Base-by-base conservation (phyloP, 1,284 basidiomycete species). In the Ustilago xerochloae region DNA sequence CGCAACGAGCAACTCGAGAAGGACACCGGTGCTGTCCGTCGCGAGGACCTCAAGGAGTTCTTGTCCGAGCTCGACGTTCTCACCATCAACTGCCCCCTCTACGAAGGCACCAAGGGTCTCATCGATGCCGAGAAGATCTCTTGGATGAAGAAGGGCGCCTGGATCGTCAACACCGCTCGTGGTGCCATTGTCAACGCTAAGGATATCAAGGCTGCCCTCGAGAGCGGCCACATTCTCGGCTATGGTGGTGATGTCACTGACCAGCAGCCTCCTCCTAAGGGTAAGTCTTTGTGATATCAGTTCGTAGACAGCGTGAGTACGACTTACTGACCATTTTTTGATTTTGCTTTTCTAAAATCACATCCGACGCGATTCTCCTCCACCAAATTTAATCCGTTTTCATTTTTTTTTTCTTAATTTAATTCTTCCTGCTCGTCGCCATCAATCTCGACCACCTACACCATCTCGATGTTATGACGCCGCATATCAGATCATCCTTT, bases 91-190 rank as follows among this genome's bases (percentile, higher is more conserved):
- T 91, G 90, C 85, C 94, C 94, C 41, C 88, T 97, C 29, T 93
- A 96, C 87, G 93, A 94, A 84, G 90, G 90, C 39, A 96, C 94
- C 36, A 87, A 87, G 48, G 92, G 78, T 32, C 73, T 83, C 43
- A 81, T 83, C 66, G 92, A 94, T 87, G 88, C 89, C 43, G 92
- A 94, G 38, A 89, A 93, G 52, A 87, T 98, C 78, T 89, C 89
- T 82, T 91, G 92, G 87, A 92, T 97, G 89, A 97, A 97, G 89
- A 91, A 92, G 82, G 88, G 88, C 29, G 80, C 85, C n/a, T 94
- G 92, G 91, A 88, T 95, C 77, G 90, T 96, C 84, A 95, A 96
- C 89, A 95, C 93, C 30, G 94, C 94, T 43, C 92, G 93, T 79
- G 94, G 94, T 47, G 94, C 94, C 52, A 94, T 97, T 82, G 93